Evolutionary conservation across 75 land plant genomes (phyloP).

Genomic region (Ceratopteris richardii): DNA sequence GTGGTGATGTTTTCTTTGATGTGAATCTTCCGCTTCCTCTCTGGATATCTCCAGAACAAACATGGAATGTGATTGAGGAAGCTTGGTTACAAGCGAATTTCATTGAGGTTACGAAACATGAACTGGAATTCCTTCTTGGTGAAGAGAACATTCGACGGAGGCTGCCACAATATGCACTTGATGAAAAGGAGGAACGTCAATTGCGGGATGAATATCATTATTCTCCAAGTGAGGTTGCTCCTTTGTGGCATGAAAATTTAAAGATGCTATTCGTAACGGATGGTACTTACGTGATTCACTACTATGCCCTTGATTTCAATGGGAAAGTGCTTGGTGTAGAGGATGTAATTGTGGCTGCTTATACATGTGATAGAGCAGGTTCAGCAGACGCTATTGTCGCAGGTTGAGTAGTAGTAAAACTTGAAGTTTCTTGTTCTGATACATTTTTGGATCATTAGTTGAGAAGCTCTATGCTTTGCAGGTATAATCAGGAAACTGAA

Average conservation of each 20-base stretch:
- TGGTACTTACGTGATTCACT: slow-evolving; percentile 78
- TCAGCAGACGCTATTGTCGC: slow-evolving; percentile 95
- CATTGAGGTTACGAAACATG: slow-evolving; percentile 84
- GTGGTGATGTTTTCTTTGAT: slow-evolving; percentile 67
- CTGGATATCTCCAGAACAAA: slow-evolving; percentile 61
- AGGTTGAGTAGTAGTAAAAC: slow-evolving; percentile 23
- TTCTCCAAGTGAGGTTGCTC: slow-evolving; percentile 65
- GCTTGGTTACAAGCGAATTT: slow-evolving; percentile 66
- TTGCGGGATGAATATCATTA: slow-evolving; percentile 64
- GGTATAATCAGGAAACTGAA: slow-evolving; percentile 81
- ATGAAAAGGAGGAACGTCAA: slow-evolving; percentile 13
- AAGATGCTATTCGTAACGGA: slow-evolving; percentile 84
- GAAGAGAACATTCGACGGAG: slow-evolving; percentile 27
- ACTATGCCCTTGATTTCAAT: slow-evolving; percentile 78
- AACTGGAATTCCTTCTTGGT: slow-evolving; percentile 75
- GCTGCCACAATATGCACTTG: slow-evolving; percentile 11
- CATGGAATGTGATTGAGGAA: slow-evolving; percentile 44
- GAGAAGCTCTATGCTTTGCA: no score
- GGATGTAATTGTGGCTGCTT: slow-evolving; percentile 77
- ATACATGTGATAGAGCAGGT: slow-evolving; percentile 89
- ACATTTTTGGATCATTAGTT: no score
- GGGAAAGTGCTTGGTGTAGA: slow-evolving; percentile 88
- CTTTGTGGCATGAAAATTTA: slow-evolving; percentile 80
- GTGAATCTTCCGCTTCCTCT: slow-evolving; percentile 81
- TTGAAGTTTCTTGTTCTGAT: no score